Base-by-base conservation (phyloP, 2,329 filamentous ascomycete genomes). In the Hortaea sp. region DNA sequence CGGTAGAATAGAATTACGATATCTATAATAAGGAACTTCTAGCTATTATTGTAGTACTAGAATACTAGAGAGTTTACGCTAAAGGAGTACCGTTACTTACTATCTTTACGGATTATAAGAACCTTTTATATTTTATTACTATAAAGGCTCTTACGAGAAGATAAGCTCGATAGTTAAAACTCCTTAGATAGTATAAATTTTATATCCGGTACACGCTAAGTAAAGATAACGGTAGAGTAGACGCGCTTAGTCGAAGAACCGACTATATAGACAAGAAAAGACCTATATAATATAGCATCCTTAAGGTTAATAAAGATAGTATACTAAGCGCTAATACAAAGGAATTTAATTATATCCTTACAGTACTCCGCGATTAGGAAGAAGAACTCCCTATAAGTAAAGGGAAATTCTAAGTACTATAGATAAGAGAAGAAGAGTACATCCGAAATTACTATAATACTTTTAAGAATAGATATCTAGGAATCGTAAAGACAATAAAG, bases 51-150 rank as follows among this genome's bases (percentile, higher is more conserved):
- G 20, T 20, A 20, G 20, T 4, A 20, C 20, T 20, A 20, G 20
- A 20, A 20, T 4, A 20, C 20, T 20, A 20, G 20, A 20, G 20
- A 20, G 20, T 20, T 20, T 20, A 20, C 20, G 20, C 20, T 20
- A 20, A 20, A 20, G 20, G 20, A 20, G 20, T 4, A 4, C 20
- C 4, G 4, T 20, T 2, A 27, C 13, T 46, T 12, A 29, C 7
- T 12, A 51, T 66, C 1, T 46, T 58, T 28, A 59, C 51, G 1
- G 50, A 67, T 49, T 51, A 67, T 50, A 52, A 57, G 28, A 58
- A 54, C 38, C 51, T 66, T 1, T 4, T 29, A 11, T 56, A 54
- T 45, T 65, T 65, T 43, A 60, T 52, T 38, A 54, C 49, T 4
- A 61, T 45, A 5, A 63, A 63, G 49, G 29, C 50, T 27, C 53